Conservation (phyloP, 2,329 filamentous ascomycete species). For the Verticillium nubilum region DNA sequence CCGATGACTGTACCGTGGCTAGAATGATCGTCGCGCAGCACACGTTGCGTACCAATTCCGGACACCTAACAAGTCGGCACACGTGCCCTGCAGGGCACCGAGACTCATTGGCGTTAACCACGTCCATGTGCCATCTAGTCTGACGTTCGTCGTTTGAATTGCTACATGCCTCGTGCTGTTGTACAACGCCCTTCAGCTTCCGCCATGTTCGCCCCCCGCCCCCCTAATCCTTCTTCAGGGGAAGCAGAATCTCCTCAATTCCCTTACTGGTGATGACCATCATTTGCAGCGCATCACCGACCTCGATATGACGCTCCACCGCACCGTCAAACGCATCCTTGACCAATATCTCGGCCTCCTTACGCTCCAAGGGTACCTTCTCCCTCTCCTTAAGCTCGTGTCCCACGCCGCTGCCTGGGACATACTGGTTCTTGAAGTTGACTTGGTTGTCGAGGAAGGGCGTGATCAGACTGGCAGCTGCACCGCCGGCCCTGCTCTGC, state of each 20-base stretch:
- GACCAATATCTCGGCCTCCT: conserved; percentile 78
- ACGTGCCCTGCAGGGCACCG: not conserved
- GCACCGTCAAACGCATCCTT: conserved; percentile 98
- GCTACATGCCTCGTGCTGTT: conserved; percentile 8
- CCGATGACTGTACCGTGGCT: no score
- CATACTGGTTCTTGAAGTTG: conserved; percentile 98
- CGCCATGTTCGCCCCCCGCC: not conserved
- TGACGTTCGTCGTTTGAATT: conserved; percentile 1
- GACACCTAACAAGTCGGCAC: no score
- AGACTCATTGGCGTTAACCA: not conserved
- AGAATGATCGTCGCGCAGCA: no score
- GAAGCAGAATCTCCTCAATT: conserved; percentile 77
- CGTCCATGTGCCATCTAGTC: not conserved
- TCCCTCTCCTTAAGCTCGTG: conserved; percentile 72
- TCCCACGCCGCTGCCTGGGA: conserved; percentile 78
- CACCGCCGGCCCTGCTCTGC: conserved; percentile 89
- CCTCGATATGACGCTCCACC: conserved; percentile 97
- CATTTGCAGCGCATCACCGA: conserved; percentile 94
- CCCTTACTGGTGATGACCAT: conserved; percentile 85
- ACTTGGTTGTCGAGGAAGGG: conserved; percentile 99
- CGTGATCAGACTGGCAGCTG: conserved; percentile 93
- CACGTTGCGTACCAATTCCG: no score
- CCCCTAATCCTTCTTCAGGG: conserved; percentile 81
- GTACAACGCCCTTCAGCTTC: conserved; percentile 6
- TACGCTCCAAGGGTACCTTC: conserved; percentile 62